These are phyloP conservation scores for Mortierella sp. DNA, from an alignment of 371 early-diverging fungal genomes.

Conservation along the genomic window DNA sequence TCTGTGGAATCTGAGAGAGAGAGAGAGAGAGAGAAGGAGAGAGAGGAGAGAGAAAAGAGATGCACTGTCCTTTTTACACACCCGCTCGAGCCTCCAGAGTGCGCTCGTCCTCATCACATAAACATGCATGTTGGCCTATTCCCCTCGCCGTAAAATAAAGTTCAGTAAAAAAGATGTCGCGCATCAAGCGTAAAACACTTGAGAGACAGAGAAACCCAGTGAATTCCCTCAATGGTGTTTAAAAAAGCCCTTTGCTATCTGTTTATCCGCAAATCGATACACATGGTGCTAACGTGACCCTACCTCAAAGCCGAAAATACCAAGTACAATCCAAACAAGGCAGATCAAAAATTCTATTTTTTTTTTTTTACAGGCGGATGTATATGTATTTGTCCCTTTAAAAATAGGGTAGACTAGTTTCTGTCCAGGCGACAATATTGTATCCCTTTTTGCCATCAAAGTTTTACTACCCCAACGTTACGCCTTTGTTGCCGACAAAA, in stretches of 20 bases:
- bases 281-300: too few relatives aligned
- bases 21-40: too few relatives aligned
- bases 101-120: not conserved
- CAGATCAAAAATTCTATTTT: too few relatives aligned
- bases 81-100: not conserved
- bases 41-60: too few relatives aligned
- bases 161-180: not conserved
- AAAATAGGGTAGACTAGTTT: not conserved
- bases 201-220: too few relatives aligned
- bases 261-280: too few relatives aligned
- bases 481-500: too few relatives aligned
- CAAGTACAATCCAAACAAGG: not conserved
- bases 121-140: not conserved
- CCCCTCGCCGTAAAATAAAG: not conserved
- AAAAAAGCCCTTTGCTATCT: too few relatives aligned
- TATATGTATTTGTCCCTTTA: not conserved
- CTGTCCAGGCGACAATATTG: not conserved
- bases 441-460: not conserved
- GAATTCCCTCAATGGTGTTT: too few relatives aligned
- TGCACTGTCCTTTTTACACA: too few relatives aligned
- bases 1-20: too few relatives aligned
- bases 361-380: not conserved
- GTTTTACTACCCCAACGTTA: not conserved
- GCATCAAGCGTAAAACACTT: not conserved
- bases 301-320: not conserved